Evolutionary conservation across 495 filamentous ascomycete genomes (phyloP).

Genomic region (Tuber umbilicatum): DNA sequence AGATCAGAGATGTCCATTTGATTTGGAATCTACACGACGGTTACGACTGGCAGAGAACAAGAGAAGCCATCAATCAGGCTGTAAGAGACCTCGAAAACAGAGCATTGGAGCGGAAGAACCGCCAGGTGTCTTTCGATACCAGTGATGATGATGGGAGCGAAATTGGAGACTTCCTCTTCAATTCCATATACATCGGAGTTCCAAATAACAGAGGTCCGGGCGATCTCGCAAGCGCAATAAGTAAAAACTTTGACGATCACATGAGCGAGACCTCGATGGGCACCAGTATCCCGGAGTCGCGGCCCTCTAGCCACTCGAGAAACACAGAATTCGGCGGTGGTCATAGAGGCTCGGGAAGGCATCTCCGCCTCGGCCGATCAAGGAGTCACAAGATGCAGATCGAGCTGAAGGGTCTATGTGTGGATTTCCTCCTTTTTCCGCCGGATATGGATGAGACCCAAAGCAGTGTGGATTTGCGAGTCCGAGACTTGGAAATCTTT

Average conservation of each 20-base stretch:
- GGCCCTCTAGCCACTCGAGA: slow-evolving; percentile 29
- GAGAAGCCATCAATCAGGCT: slow-evolving; percentile 76
- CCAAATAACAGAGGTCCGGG: slow-evolving; percentile 75
- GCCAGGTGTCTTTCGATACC: slow-evolving; percentile 48
- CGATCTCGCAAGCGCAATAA: slow-evolving; percentile 75
- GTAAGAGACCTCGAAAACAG: slow-evolving; percentile 78
- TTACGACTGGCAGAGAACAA: slow-evolving; percentile 87
- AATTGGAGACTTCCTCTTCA: slow-evolving; percentile 94
- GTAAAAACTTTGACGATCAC: slow-evolving; percentile 76
- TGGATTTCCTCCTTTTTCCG: slow-evolving; percentile 78
- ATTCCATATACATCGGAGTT: slow-evolving; percentile 96
- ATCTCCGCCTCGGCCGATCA: slow-evolving; percentile 71
- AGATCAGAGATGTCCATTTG: slow-evolving; percentile 76
- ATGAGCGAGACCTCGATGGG: slow-evolving; percentile 82
- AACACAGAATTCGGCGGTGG: slow-evolving; percentile 46
- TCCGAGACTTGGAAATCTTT: slow-evolving; percentile 80
- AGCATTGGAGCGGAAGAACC: slow-evolving; percentile 63
- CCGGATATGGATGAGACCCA: slow-evolving; percentile 70
- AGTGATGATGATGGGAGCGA: slow-evolving; percentile 74
- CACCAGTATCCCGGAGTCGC: slow-evolving; percentile 53
- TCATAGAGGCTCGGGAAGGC: slow-evolving; percentile 50
- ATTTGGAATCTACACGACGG: slow-evolving; percentile 99
- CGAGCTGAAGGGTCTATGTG: slow-evolving; percentile 77
- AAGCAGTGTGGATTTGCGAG: slow-evolving; percentile 73
- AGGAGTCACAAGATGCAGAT: slow-evolving; percentile 93